Evolutionary conservation across 2,329 filamentous ascomycete genomes (phyloP), one percentile per base, ranked within the genome.

Genomic region (Rhexocercosporidium sp.): DNA sequence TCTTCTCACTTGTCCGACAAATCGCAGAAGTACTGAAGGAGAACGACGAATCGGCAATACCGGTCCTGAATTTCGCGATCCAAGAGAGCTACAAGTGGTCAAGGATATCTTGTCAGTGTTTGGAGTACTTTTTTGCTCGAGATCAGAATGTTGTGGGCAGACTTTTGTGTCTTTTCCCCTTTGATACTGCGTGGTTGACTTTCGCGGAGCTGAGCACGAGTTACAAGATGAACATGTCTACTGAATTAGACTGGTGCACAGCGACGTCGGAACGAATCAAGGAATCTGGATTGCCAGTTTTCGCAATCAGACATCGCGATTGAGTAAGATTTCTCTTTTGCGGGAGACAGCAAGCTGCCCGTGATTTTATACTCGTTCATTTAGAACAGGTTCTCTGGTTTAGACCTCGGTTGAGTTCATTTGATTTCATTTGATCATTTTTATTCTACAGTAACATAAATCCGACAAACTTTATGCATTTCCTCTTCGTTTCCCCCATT

Each of bases 81-180:
- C 37, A 63, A 2, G 66, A 70, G 34, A 57, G 49, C 27, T 67
- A 66, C 25, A 53, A 69, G n/a, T 70, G 69, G 69, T 64, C 66
- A 4, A 25, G 64, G 18, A 64, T 57, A 14, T 66, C 65, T 11
- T 70, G 69, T 54, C 66, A 67, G 34, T 70, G 66, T 27, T 14
- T 69, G 6, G 69, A 70, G 16, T 66, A 69, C 47, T 67, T 70
- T 25, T 64, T 69, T 34, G 63, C 62, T 14, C 25, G 62, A 3
- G 60, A 66, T 29, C 37, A 47, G 5, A 67, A 54, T 16, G 63
- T 67, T 7, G 46, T 63, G 3, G 66, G 65, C 25, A 64, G 61
- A 29, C 27, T 67, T 1, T 4, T 56, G 5, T 65, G 59, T 37
- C 27, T 70, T 1, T 67, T 67, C 20, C 41, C 69, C 1, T 69